A percentile compares a stretch with the other conserved stretches of the same genome.
Conservation (phyloP, 1,284 basidiomycete genomes). For the Kalmanozyma brasiliensis region DNA sequence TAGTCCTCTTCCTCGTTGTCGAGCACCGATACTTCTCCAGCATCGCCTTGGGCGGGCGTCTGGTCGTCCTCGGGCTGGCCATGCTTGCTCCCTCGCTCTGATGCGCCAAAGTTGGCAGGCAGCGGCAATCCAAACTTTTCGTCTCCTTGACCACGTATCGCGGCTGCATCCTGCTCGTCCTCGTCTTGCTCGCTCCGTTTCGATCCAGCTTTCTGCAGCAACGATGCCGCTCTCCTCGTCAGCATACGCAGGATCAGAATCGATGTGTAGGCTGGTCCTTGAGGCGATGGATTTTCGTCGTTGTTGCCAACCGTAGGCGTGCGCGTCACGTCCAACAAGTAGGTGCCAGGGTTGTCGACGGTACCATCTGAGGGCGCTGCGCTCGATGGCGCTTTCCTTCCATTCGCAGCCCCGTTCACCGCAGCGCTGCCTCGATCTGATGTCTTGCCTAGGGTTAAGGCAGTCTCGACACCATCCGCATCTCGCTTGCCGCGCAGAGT, state of each 20-base stretch:
- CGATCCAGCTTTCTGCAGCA: constrained; percentile 53
- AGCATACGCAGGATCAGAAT: constrained; percentile 60
- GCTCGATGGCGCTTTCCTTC: constrained; percentile 9
- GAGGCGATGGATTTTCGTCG: constrained; percentile 47
- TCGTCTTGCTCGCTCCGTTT: constrained; percentile 11
- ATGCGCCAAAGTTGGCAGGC: constrained; percentile 42
- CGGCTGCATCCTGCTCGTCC: constrained; percentile 27
- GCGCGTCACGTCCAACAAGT: constrained; percentile 59
- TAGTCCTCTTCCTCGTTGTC: constrained; percentile 20
- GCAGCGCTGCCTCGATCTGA: neutral
- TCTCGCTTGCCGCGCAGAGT: constrained; percentile 25
- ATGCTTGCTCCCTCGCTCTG: constrained; percentile 19
- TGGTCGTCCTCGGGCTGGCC: constrained; percentile 2
- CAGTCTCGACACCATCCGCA: constrained; percentile 24
- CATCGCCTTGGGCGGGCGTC: constrained; percentile 5
- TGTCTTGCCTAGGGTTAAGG: constrained; percentile 19
- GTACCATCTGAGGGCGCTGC: constrained; percentile 47
- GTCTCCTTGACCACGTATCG: constrained; percentile 43
- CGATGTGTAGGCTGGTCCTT: constrained; percentile 58
- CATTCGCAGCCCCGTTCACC: constrained; percentile 16
- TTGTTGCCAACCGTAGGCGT: constrained; percentile 58
- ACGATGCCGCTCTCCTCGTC: constrained; percentile 47
- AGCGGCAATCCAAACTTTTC: constrained; percentile 62
- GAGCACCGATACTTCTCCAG: neutral
- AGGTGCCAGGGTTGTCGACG: constrained; percentile 54